These are phyloP conservation scores for Tetrahymena malaccensis DNA, from an alignment of 73 alveolate species.

Conservation along the genomic window DNA sequence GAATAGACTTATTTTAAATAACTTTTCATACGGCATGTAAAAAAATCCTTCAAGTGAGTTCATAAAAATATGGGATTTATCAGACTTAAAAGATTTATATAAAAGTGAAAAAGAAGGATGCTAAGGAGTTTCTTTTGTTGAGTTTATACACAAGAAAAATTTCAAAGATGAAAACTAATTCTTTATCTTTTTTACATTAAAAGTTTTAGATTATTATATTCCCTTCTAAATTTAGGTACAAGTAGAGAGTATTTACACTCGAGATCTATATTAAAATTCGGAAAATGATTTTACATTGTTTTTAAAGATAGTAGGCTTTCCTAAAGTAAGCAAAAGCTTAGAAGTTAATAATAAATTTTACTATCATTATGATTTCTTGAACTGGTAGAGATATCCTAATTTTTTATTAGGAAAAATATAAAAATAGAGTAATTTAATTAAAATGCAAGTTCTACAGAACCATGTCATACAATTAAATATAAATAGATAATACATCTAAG, in stretches of 20 bases:
- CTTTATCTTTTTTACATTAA: not conserved
- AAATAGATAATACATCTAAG: not conserved
- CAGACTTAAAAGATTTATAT: not conserved
- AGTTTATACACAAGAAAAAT: not conserved
- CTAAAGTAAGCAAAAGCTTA: not conserved
- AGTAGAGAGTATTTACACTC: not conserved
- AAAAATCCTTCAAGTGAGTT: not conserved
- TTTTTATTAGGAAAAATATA: not conserved
- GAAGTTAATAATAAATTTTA: not conserved
- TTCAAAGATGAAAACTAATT: not conserved
- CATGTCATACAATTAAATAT: not conserved
- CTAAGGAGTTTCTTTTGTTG: not conserved
- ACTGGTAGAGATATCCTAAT: not conserved
- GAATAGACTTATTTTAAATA: not conserved
- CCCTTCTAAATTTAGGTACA: not conserved
- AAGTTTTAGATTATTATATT: not conserved
- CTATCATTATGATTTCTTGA: not conserved
- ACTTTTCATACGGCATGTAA: not conserved
- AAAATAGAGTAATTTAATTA: not conserved
- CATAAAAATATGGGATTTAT: not conserved
- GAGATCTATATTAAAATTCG: not conserved
- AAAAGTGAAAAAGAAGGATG: not conserved
- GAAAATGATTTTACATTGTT: not conserved
- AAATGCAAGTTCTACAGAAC: not conserved
- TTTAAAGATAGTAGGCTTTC: not conserved